Evolutionary conservation across 176 grass and related monocot genomes (phyloP), one percentile per base, ranked within the genome.

Genomic region (Areca catechu): DNA sequence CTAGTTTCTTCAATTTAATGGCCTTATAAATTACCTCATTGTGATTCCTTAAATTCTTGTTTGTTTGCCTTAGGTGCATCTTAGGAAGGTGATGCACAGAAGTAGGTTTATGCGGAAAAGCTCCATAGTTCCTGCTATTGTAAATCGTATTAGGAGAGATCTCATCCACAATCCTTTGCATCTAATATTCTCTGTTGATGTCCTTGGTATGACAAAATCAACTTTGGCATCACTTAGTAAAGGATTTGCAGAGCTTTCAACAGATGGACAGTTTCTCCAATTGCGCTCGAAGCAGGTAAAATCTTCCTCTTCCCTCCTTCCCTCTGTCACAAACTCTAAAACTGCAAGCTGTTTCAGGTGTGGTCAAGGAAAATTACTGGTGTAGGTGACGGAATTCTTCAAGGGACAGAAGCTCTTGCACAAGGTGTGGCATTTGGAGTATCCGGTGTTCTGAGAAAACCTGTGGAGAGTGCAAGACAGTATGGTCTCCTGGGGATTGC

Each of bases 231-330:
- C 87, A 59, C 81, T 97, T 60, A 97, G 87, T 71, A 97, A 88
- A 90, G 93, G 93, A 77, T 97, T 97, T 82, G 87, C 87, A 4
- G 84, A 97, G 78, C 93, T 97, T 30, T 97, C 93, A 53, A 92
- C 73, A 50, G 93, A 97, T 80, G 87, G 87, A 3, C 87, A 91
- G 71, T 97, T 97, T 69, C 86, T 97, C 74, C 93, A 85, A 63
- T 60, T 92, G 58, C 77, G 93, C 61, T 88, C 87, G 75, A 86
- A 97, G 65, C 87, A 97, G 88, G 93, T 97, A 74, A 68, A 25
- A 14, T n/a, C 20, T n/a, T 17, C 28, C 51, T 37, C 18, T 58
- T 23, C 43, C 43, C 37, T 62, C 43, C 67, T 68, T 15, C 52
- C 23, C 60, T 22, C n/a, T 58, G 49, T 49, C 24, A 58, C 56